Evolutionary conservation across 2,329 filamentous ascomycete genomes (phyloP).

Genomic region (Penicillium sp.): DNA sequence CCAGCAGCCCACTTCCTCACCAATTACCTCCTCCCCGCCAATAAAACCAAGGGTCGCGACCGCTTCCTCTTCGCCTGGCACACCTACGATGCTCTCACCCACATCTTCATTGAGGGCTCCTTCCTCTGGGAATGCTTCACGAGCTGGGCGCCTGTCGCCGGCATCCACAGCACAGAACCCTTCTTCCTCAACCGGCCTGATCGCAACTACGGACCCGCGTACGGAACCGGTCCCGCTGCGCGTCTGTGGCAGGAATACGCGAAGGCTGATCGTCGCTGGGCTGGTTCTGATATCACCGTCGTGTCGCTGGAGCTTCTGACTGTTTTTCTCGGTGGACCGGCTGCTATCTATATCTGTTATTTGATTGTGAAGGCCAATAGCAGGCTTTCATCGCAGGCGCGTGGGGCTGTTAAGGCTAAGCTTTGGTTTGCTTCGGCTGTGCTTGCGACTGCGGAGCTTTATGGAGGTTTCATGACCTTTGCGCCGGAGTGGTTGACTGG

Average conservation of each 20-base stretch:
- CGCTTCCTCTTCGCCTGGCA: conserved; percentile 93
- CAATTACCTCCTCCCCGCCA: conserved; percentile 51
- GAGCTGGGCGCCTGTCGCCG: conserved; percentile 53
- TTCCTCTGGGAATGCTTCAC: conserved; percentile 96
- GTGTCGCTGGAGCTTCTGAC: conserved; percentile 62
- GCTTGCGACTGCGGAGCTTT: conserved; percentile 63
- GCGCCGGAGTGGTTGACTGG: conserved; percentile 64
- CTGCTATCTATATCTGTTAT: conserved; percentile 59
- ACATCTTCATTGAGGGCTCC: conserved; percentile 85
- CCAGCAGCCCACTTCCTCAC: conserved; percentile 53
- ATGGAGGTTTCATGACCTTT: conserved; percentile 66
- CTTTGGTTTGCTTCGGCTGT: conserved; percentile 59
- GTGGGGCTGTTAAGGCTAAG: conserved; percentile 32
- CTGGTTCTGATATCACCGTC: conserved; percentile 57
- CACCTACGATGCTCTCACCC: conserved; percentile 86
- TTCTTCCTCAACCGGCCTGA: conserved; percentile 56
- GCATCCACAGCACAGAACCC: conserved; percentile 30
- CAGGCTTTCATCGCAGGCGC: conserved; percentile 13
- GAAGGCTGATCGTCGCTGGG: conserved; percentile 63
- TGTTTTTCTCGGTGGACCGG: conserved; percentile 58
- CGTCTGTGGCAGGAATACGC: conserved; percentile 66
- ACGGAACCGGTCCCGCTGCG: conserved; percentile 54
- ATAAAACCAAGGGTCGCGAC: conserved; percentile 47
- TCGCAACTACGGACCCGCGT: conserved; percentile 60
- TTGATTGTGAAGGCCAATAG: conserved; percentile 40